Evolutionary conservation across 257 asterid species (phyloP).

Genomic region (Solanum microdontum): DNA sequence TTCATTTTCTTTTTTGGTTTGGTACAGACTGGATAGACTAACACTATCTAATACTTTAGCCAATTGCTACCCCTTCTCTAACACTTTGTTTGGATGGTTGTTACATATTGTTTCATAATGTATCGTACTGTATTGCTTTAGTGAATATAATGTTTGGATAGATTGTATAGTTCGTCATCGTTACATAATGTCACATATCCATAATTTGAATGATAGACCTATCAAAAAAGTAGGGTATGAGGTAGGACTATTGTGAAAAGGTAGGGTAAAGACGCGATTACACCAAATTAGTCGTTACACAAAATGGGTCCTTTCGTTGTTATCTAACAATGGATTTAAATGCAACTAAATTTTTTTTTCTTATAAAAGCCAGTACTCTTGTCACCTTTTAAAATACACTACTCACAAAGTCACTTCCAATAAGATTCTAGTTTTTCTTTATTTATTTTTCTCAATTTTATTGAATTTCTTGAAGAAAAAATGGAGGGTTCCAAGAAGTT

Average conservation of each 20-base stretch:
- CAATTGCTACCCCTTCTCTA: too few relatives aligned
- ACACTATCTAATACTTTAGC: not conserved
- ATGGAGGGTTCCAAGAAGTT: not conserved
- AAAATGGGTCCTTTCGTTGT: too few relatives aligned
- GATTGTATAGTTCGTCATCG: rapidly evolving
- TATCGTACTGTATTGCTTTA: too few relatives aligned
- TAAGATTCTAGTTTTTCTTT: not conserved
- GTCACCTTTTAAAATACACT: not conserved
- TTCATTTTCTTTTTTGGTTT: not conserved
- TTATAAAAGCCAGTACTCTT: not conserved
- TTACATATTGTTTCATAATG: rapidly evolving
- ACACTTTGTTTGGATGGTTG: too few relatives aligned
- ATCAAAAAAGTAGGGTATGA: rapidly evolving
- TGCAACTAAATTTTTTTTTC: not conserved
- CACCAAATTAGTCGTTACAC: too few relatives aligned
- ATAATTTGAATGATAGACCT: too few relatives aligned
- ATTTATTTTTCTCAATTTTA: too few relatives aligned
- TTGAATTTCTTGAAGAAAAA: not conserved
- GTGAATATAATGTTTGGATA: too few relatives aligned
- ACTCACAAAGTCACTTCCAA: not conserved
- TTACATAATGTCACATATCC: rapidly evolving
- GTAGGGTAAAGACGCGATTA: too few relatives aligned
- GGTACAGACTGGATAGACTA: not conserved
- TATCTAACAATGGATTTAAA: too few relatives aligned
- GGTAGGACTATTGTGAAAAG: too few relatives aligned